Evolutionary conservation across 495 filamentous ascomycete species (phyloP), one percentile per base, ranked within the genome.

Genomic region (Immersiella caudata): DNA sequence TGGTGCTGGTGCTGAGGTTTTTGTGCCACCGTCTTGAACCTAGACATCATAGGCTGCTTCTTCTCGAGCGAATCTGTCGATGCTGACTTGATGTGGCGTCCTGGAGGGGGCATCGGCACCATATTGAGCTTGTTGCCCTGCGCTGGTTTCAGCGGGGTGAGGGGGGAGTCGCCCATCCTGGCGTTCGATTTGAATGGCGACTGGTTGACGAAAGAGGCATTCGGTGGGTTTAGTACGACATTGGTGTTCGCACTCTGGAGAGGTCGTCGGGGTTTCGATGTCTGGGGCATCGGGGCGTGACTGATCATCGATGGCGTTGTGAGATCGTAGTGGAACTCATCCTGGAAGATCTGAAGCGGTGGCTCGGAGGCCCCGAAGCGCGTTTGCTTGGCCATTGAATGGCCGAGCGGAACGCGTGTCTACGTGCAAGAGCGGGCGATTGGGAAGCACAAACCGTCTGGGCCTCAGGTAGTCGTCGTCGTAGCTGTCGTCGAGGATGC

Each of bases 21-120:
- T 66, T 90, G 86, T 24, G 87, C 85, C 70, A 86, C 81, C 26
- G 83, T 83, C 74, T 87, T 83, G 77, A 85, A 85, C 68, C 80
- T 79, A n/a, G 82, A 84, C 78, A 88, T 85, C 49, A 86, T 71
- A 8, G 89, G 83, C 24, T 80, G 77, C 64, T 90, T 92, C 83
- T 97, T 97, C 72, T 88, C 81, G 27, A 91, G 92, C 16, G 93
- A 95, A 79, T 95, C 93, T n/a, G 92, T 97, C 57, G 83, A 83
- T 71, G 90, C 90, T 66, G 78, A 51, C 18, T 54, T 51, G 22
- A 2, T 81, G 49, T 86, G 81, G 63, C 83, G 79, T 66, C 78
- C 74, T 21, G 93, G 93, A 4, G 91, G 91, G 60, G 88, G 88
- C 77, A 96, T 92, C 55, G 88, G 85, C 63, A 93, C 79, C 67